Evolutionary conservation across 768 basidiomycete genomes (phyloP).

Genomic region (Crepidotus variabilis): DNA sequence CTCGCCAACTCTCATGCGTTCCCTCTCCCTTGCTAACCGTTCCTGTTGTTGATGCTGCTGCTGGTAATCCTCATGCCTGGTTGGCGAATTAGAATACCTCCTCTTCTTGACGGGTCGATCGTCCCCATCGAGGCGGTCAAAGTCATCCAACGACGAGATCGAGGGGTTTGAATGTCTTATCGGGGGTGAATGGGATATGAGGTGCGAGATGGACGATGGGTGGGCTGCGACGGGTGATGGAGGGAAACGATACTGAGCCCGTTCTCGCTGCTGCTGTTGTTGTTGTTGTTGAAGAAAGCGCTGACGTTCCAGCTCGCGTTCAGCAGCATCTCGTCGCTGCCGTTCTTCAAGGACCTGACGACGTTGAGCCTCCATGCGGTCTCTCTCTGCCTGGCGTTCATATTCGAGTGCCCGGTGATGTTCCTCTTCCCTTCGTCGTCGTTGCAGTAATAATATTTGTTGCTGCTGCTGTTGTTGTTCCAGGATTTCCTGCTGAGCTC

Average conservation of each 20-base stretch:
- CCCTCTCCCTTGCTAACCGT: slow-evolving; percentile 25
- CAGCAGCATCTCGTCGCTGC: slow-evolving; percentile 7
- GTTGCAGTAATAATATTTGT: slow-evolving; percentile 3
- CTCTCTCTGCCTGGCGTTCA: slow-evolving; percentile 9
- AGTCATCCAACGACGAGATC: slow-evolving; percentile 12
- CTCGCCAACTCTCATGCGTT: slow-evolving; percentile 29
- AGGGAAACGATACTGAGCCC: background rate
- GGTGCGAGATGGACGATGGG: slow-evolving; percentile 17
- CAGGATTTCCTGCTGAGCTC: slow-evolving; percentile 5
- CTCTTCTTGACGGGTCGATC: slow-evolving; percentile 36
- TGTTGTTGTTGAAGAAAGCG: slow-evolving; percentile 21
- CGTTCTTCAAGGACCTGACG: slow-evolving; percentile 12
- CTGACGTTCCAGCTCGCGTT: slow-evolving; percentile 10
- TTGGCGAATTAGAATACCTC: slow-evolving; percentile 39
- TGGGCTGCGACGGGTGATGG: slow-evolving; percentile 12
- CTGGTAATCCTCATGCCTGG: slow-evolving; percentile 14
- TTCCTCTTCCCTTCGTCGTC: slow-evolving; percentile 8
- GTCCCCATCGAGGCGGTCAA: slow-evolving; percentile 16
- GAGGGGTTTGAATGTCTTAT: slow-evolving; percentile 12
- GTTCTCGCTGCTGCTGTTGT: slow-evolving; percentile 22
- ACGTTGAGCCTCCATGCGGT: slow-evolving; percentile 8
- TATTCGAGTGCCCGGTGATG: slow-evolving; percentile 9
- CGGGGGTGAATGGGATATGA: slow-evolving; percentile 18
- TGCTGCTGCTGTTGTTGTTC: slow-evolving; percentile 8
- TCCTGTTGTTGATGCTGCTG: slow-evolving; percentile 20